Conservation (phyloP, 495 filamentous ascomycete species). For the Aspergillus sclerotiicarbonarius region DNA sequence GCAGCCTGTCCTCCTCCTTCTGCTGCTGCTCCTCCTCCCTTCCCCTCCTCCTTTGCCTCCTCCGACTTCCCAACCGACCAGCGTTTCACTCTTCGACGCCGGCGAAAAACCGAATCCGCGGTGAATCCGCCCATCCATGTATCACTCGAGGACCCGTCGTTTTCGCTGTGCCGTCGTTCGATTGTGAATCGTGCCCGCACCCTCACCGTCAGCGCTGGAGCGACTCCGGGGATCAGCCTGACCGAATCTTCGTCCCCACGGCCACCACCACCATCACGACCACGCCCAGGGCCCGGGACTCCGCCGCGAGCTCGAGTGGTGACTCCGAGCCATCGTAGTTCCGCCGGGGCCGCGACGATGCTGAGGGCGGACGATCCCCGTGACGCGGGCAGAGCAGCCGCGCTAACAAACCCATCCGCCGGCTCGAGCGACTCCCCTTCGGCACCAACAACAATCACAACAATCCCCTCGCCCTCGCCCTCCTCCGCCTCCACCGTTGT, state of each 20-base stretch:
- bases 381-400: slow-evolving; percentile 26
- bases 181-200: slow-evolving; percentile 10
- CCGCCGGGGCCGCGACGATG: slow-evolving; percentile 2
- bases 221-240: neutral
- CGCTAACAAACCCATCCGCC: slow-evolving; percentile 23
- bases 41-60: slow-evolving; percentile 7
- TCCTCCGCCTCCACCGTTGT: slow-evolving; percentile 6
- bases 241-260: neutral
- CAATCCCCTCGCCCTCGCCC: slow-evolving; percentile 11
- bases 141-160: slow-evolving; percentile 8
- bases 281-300: neutral
- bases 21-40: neutral
- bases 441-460: slow-evolving; percentile 7
- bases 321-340: neutral
- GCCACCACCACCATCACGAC: slow-evolving; percentile 3
- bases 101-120: slow-evolving; percentile 25
- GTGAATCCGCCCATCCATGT: slow-evolving; percentile 18
- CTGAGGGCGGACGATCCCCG: slow-evolving; percentile 23
- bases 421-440: slow-evolving; percentile 15
- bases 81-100: slow-evolving; percentile 11
- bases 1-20: neutral
- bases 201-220: neutral
- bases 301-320: neutral
- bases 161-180: slow-evolving; percentile 11
- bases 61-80: slow-evolving; percentile 13